Evolutionary conservation across 371 early-diverging fungal genomes (phyloP).

Genomic region (Apophysomyces variabilis): DNA sequence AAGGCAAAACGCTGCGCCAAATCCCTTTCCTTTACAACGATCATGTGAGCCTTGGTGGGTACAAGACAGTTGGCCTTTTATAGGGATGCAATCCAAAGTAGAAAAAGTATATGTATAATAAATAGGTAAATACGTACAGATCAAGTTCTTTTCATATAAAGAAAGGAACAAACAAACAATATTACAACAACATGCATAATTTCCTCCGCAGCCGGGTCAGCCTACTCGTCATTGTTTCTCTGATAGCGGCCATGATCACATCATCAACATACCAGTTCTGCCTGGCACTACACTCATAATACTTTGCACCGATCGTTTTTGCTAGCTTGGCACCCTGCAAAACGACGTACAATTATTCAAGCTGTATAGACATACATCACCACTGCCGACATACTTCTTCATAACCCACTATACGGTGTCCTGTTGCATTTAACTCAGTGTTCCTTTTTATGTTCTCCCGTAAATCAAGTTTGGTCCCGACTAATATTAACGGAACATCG

Average conservation of each 20-base stretch:
- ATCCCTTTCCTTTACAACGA: too few species aligned
- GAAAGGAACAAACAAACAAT: neutral
- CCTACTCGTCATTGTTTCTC: constrained; percentile 13
- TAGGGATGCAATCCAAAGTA: too few species aligned
- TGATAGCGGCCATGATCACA: constrained; percentile 57
- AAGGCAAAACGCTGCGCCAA: too few species aligned
- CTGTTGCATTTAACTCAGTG: constrained; percentile 34
- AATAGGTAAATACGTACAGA: too few species aligned
- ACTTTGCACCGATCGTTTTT: constrained; percentile 78
- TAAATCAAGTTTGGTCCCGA: constrained; percentile 72
- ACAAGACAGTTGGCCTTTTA: too few species aligned
- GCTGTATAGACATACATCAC: neutral
- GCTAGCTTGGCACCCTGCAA: constrained; percentile 71
- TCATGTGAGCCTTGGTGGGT: too few species aligned
- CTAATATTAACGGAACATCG: constrained; percentile 65
- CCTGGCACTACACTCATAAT: constrained; percentile 86
- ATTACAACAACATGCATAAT: constrained; percentile 13
- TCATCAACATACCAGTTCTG: constrained; percentile 80
- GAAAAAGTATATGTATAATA: too few species aligned
- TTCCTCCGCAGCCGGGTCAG: constrained; percentile 10
- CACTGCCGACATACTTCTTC: constrained; percentile 31
- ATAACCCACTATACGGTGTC: constrained; percentile 34
- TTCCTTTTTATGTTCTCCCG: constrained; percentile 38
- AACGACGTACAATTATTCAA: constrained; percentile 55
- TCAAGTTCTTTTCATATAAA: too few species aligned